Evolutionary conservation across 768 basidiomycete genomes (phyloP).

Genomic region (Cystoderma amianthinum): DNA sequence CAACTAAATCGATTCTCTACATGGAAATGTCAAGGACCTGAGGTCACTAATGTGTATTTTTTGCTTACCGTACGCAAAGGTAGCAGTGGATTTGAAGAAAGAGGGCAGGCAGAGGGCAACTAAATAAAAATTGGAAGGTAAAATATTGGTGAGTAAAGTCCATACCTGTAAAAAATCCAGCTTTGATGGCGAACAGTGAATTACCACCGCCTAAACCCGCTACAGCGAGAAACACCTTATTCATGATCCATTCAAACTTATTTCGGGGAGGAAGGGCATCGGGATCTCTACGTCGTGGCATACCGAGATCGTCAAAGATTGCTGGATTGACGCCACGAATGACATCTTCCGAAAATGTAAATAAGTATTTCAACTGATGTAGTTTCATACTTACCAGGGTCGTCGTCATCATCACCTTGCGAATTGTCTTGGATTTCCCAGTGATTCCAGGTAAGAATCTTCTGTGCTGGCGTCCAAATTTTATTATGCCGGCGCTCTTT

Average conservation of each 20-base stretch:
- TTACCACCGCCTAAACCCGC: conserved; percentile 49
- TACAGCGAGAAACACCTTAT: conserved; percentile 30
- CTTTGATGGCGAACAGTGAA: conserved; percentile 64
- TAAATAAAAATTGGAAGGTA: conserved; percentile 10
- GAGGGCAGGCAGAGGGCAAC: conserved; percentile 55
- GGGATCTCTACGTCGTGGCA: conserved; percentile 56
- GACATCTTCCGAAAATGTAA: conserved; percentile 18
- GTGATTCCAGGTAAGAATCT: conserved; percentile 32
- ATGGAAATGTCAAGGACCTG: no score
- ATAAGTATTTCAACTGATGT: background rate
- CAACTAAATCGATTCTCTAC: conserved; percentile 61
- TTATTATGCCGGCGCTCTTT: conserved; percentile 26
- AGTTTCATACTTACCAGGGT: conserved; percentile 44
- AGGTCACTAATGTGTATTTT: background rate
- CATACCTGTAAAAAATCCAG: conserved; percentile 54
- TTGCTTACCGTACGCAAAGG: conserved; percentile 51
- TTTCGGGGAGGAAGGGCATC: conserved; percentile 71
- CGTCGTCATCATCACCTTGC: conserved; percentile 55
- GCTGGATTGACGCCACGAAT: conserved; percentile 50
- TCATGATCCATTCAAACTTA: conserved; percentile 43
- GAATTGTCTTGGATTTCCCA: conserved; percentile 39
- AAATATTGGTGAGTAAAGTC: background rate
- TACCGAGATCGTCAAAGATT: conserved; percentile 42
- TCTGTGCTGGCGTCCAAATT: conserved; percentile 53
- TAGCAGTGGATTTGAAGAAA: conserved; percentile 46